phyloP scores from a whole-genome alignment of 75 land plant genomes.

The Chamaecyparis obtusa region DNA sequence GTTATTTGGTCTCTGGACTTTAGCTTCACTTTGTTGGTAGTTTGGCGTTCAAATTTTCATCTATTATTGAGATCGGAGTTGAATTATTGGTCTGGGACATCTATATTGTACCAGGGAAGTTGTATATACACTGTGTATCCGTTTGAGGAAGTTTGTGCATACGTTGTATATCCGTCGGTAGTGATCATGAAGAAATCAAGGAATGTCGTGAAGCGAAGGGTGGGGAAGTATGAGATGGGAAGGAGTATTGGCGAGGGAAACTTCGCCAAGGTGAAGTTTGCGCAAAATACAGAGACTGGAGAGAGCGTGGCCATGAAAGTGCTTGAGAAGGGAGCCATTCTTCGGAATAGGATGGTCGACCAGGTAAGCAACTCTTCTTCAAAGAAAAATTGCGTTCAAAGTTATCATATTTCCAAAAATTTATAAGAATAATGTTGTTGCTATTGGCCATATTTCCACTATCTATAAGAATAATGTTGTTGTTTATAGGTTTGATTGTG shows the following conservation, averaged over 20 bases:
- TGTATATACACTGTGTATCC: no score
- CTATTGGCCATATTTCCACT: no score
- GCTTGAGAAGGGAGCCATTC: slow-evolving; percentile 65
- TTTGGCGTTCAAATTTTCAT: background rate
- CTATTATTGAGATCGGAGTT: background rate
- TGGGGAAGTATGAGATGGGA: slow-evolving; percentile 86
- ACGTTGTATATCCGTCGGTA: background rate
- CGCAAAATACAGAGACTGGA: slow-evolving; percentile 92
- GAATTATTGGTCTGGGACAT: background rate
- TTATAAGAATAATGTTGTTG: no score
- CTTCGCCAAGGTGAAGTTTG: slow-evolving; percentile 90
- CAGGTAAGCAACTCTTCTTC: slow-evolving; percentile 43
- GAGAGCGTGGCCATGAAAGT: slow-evolving; percentile 93
- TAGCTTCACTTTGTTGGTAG: background rate
- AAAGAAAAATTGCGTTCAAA: no score
- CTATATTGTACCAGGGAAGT: background rate
- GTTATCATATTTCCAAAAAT: no score
- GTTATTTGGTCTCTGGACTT: background rate
- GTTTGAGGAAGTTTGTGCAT: no score
- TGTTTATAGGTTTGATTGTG: no score
- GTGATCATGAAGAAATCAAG: slow-evolving; percentile 5
- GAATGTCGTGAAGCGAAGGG: slow-evolving; percentile 60
- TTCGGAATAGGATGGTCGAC: slow-evolving; percentile 85
- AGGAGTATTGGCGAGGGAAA: slow-evolving; percentile 88
- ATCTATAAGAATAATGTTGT: no score